These are phyloP conservation scores for Casaregolazyma suthepensis DNA, from an alignment of 1,139 yeast species.

Conservation along the genomic window DNA sequence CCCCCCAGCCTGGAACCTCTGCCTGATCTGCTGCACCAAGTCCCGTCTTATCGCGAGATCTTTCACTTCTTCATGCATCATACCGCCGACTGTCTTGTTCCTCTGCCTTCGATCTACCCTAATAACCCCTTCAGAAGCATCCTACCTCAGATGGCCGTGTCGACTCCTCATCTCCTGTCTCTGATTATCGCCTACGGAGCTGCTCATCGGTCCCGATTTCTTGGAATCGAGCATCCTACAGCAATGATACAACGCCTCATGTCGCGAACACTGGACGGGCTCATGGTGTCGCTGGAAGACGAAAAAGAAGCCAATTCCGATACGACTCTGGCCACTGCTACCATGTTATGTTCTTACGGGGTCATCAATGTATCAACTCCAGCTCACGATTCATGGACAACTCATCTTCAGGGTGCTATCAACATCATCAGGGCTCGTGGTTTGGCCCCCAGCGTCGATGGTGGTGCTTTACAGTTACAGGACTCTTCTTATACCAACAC, in stretches of 20 bases:
- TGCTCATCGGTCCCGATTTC: slow-evolving; percentile 37
- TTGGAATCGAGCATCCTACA: slow-evolving; percentile 37
- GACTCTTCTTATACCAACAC: background rate
- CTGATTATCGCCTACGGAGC: slow-evolving; percentile 65
- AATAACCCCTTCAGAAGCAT: slow-evolving; percentile 64
- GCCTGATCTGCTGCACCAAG: slow-evolving; percentile 53
- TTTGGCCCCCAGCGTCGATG: slow-evolving; percentile 28
- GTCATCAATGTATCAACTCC: slow-evolving; percentile 35
- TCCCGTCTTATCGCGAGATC: slow-evolving; percentile 53
- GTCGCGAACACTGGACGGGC: slow-evolving; percentile 51
- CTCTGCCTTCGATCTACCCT: slow-evolving; percentile 54
- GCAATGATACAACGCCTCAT: slow-evolving; percentile 47
- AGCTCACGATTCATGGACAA: slow-evolving; percentile 43
- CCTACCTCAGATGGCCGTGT: slow-evolving; percentile 65
- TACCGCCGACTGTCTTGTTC: slow-evolving; percentile 59
- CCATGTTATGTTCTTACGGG: slow-evolving; percentile 59
- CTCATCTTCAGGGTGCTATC: slow-evolving; percentile 64
- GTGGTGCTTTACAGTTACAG: slow-evolving; percentile 14
- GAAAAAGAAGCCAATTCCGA: slow-evolving; percentile 53
- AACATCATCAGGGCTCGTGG: slow-evolving; percentile 60
- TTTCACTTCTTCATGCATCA: slow-evolving; percentile 60
- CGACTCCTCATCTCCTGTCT: slow-evolving; percentile 48
- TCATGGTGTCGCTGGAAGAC: slow-evolving; percentile 47
- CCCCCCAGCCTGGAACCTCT: slow-evolving; percentile 50
- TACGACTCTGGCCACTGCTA: slow-evolving; percentile 59